A percentile compares a stretch with the other conserved stretches of the same genome.
Evolutionary conservation across 2,329 filamentous ascomycete genomes (phyloP).

Genomic region (Hypoxylon sp.): DNA sequence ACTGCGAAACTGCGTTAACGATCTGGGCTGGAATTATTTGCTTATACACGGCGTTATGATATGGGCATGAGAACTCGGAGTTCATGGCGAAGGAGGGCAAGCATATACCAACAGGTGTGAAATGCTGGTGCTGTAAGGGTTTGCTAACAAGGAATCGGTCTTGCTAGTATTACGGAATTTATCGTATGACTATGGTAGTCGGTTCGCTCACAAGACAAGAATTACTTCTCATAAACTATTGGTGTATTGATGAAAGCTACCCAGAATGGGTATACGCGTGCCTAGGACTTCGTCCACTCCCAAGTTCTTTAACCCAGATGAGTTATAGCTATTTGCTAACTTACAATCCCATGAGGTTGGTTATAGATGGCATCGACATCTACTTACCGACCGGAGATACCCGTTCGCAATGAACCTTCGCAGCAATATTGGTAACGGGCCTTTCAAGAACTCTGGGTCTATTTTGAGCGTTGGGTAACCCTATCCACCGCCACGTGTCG

Average conservation of each 20-base stretch:
- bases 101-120: conserved; percentile 30
- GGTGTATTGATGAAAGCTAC: neutral
- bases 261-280: neutral
- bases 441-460: too few relatives aligned
- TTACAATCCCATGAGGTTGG: neutral
- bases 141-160: conserved; percentile 12
- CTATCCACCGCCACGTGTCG: conserved; percentile 43
- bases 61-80: conserved; percentile 33
- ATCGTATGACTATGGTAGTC: neutral
- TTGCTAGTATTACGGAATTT: neutral
- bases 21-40: conserved; percentile 12
- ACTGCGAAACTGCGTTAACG: neutral
- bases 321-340: neutral
- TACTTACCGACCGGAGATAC: neutral
- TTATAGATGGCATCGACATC: neutral
- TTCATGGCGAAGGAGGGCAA: conserved; percentile 30
- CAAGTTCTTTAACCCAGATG: neutral
- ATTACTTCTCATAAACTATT: neutral
- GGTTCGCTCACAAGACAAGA: neutral
- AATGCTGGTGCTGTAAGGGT: conserved; percentile 6
- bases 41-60: conserved; percentile 36
- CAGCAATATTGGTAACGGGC: too few relatives aligned
- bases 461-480: too few relatives aligned
- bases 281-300: too few relatives aligned
- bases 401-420: neutral